phyloP scores from a whole-genome alignment of 169 alveolate genomes.

The Eimeria tenella region DNA sequence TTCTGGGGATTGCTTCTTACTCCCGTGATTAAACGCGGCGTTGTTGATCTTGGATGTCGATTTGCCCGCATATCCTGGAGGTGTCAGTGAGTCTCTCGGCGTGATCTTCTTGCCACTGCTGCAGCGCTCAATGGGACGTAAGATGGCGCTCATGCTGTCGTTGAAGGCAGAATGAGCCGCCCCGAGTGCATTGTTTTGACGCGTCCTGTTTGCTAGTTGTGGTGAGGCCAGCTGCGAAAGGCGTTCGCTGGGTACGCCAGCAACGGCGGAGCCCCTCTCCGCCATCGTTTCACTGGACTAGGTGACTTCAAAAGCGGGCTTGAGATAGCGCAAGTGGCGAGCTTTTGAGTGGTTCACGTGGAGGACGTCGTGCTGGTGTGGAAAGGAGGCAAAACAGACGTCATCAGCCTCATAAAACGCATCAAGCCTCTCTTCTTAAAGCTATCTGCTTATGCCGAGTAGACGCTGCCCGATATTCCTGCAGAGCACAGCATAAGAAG shows the following conservation, averaged over 20 bases:
- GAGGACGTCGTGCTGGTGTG: too few relatives aligned
- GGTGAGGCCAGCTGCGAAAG: constrained; percentile 69
- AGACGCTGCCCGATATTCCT: not conserved
- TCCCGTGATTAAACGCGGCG: not conserved
- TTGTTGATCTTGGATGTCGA: constrained; percentile 37
- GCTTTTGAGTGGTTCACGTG: too few relatives aligned
- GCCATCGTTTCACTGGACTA: not conserved
- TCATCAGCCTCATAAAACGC: too few relatives aligned
- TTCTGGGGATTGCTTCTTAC: constrained; percentile 37
- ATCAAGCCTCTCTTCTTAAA: too few relatives aligned
- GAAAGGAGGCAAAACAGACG: too few relatives aligned
- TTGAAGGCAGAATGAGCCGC: constrained; percentile 1
- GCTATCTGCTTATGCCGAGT: too few relatives aligned
- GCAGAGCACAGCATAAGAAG: constrained; percentile 10
- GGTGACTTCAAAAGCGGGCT: too few relatives aligned
- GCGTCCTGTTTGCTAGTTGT: constrained; percentile 15
- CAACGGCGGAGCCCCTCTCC: constrained; percentile 1
- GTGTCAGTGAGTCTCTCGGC: not conserved
- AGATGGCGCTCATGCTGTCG: constrained; percentile 28
- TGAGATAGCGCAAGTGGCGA: too few relatives aligned
- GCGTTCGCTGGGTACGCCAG: constrained; percentile 64
- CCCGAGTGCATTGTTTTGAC: constrained; percentile 15
- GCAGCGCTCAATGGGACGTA: constrained; percentile 35
- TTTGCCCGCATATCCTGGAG: constrained; percentile 41
- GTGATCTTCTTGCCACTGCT: not conserved